Conservation (phyloP, 225 moss, liverwort and hornwort species). For the Physcomitrium patens region DNA sequence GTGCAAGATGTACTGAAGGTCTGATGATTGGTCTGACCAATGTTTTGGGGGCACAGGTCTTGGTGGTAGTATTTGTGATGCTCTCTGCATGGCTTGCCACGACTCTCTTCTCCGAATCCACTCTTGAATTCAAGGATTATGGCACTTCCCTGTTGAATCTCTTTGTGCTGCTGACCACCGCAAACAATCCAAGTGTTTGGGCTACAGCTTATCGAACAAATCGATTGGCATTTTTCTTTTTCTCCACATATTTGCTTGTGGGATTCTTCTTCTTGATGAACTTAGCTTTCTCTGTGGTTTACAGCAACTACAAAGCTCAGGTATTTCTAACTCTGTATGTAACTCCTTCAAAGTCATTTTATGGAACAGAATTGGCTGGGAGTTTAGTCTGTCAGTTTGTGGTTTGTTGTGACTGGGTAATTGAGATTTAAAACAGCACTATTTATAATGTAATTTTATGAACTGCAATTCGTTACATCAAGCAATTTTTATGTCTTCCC, state of each 20-base stretch:
- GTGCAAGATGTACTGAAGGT: background rate
- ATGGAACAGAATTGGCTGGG: background rate
- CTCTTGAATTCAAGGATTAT: slow-evolving; percentile 61
- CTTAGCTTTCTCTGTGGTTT: slow-evolving; percentile 65
- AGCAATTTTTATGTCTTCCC: background rate
- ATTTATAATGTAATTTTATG: background rate
- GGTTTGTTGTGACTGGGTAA: slow-evolving; percentile 13
- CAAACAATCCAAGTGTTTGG: slow-evolving; percentile 81
- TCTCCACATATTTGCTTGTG: slow-evolving; percentile 64
- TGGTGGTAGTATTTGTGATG: slow-evolving; percentile 65
- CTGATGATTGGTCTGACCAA: slow-evolving; percentile 2
- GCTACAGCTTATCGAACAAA: slow-evolving; percentile 55
- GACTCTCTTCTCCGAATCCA: slow-evolving; percentile 51
- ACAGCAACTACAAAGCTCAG: slow-evolving; percentile 81
- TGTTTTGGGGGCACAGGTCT: slow-evolving; percentile 45
- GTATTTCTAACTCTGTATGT: slow-evolving; percentile 31
- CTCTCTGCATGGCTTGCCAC: slow-evolving; percentile 73
- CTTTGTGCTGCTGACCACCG: slow-evolving; percentile 69
- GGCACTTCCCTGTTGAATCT: slow-evolving; percentile 63
- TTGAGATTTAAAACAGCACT: background rate
- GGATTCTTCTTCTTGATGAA: slow-evolving; percentile 79
- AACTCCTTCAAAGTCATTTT: background rate
- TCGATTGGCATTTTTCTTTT: slow-evolving; percentile 65
- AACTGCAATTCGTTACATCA: background rate
- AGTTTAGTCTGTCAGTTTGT: background rate